phyloP scores from a whole-genome alignment of 306 rosid genomes.

The Senna tora region DNA sequence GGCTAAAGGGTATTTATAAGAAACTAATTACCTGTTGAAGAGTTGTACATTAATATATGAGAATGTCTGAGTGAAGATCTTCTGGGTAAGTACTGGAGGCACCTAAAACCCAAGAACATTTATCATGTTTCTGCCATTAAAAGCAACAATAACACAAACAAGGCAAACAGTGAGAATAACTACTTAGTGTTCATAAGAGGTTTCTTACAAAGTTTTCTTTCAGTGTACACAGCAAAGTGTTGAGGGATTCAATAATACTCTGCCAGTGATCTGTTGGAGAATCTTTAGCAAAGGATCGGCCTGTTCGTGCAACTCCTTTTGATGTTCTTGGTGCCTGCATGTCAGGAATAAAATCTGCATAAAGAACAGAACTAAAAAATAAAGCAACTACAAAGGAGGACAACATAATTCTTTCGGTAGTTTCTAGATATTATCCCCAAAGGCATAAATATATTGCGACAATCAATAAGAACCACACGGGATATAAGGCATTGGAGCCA shows the following conservation, averaged over 20 bases:
- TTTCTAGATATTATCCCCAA: slow-evolving; percentile 4
- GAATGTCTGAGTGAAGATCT: slow-evolving; percentile 80
- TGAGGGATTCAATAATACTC: slow-evolving; percentile 78
- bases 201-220: slow-evolving; percentile 83
- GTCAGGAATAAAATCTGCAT: slow-evolving; percentile 27
- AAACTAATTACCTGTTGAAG: slow-evolving; percentile 75
- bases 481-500: neutral
- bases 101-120: slow-evolving; percentile 61
- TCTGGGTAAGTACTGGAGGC: slow-evolving; percentile 86
- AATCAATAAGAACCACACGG: slow-evolving; percentile 7
- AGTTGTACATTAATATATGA: slow-evolving; percentile 88
- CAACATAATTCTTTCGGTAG: slow-evolving; percentile 7
- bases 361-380: slow-evolving; percentile 7
- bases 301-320: slow-evolving; percentile 68
- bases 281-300: slow-evolving; percentile 71
- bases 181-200: slow-evolving; percentile 10
- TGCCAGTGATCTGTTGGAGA: slow-evolving; percentile 80
- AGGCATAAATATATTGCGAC: slow-evolving; percentile 5
- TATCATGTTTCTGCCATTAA: slow-evolving; percentile 6
- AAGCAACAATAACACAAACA: slow-evolving; percentile 19
- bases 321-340: slow-evolving; percentile 80
- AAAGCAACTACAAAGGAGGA: neutral
- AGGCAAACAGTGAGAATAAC: slow-evolving; percentile 25
- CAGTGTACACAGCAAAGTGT: slow-evolving; percentile 68
- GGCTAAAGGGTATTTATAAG: neutral